phyloP scores from a whole-genome alignment of 2,329 filamentous ascomycete genomes.

The Aspergillus phoenicis region DNA sequence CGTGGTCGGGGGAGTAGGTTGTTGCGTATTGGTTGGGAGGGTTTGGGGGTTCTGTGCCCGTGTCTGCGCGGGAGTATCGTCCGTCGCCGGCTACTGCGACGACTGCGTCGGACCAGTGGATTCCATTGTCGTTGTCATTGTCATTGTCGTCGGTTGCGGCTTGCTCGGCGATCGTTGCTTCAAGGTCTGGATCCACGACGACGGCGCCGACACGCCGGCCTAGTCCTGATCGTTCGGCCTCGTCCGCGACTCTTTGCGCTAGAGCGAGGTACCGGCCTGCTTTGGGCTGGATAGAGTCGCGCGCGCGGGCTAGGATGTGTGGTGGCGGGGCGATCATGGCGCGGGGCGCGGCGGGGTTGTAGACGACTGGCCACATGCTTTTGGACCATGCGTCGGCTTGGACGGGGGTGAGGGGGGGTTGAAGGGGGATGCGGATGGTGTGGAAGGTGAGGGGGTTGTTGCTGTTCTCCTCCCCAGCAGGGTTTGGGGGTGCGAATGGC shows the following conservation, averaged over 20 bases:
- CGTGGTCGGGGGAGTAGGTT: conserved; percentile 37
- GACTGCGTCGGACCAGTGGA: conserved; percentile 39
- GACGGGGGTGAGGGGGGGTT: conserved; percentile 42
- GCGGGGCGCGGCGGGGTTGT: conserved; percentile 49
- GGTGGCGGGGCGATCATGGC: conserved; percentile 46
- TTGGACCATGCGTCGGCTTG: conserved; percentile 48
- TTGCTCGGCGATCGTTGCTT: conserved; percentile 25
- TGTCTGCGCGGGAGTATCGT: conserved; percentile 38
- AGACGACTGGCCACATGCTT: conserved; percentile 47
- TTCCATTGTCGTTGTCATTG: conserved; percentile 8
- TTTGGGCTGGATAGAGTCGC: conserved; percentile 38
- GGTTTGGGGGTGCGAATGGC: conserved; percentile 35
- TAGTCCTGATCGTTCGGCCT: conserved; percentile 39
- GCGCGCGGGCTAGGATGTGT: conserved; percentile 38
- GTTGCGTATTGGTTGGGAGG: conserved; percentile 18
- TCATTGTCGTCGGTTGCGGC: conserved; percentile 9
- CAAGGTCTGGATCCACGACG: conserved; percentile 47
- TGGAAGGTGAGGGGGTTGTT: conserved; percentile 30
- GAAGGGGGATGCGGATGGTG: conserved; percentile 41
- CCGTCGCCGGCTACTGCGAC: conserved; percentile 50
- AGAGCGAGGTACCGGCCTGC: conserved; percentile 45
- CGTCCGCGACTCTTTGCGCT: conserved; percentile 41
- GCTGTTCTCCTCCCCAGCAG: not conserved
- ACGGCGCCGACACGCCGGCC: conserved; percentile 49
- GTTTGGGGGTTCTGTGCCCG: conserved; percentile 26